A percentile compares a stretch with the other conserved stretches of the same genome.
Conservation (phyloP, 169 alveolate species). For the Blepharisma undulans region DNA sequence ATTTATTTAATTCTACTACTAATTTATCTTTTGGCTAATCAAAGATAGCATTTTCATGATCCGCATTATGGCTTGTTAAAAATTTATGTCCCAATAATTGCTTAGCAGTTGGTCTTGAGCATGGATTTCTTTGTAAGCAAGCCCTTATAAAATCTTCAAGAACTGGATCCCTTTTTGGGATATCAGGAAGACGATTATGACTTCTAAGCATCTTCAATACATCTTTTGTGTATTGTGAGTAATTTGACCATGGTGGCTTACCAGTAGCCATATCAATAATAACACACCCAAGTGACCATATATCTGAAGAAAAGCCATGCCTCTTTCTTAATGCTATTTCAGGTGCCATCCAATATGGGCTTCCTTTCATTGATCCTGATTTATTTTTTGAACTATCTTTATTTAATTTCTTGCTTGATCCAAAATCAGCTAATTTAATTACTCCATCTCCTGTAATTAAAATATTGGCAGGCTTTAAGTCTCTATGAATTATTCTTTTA, state of each 20-base stretch:
- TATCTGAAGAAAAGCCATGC: conserved; percentile 76
- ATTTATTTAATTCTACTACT: too few species aligned
- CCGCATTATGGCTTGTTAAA: too few species aligned
- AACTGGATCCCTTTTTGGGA: neutral
- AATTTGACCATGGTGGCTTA: conserved; percentile 75
- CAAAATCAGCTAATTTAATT: conserved; percentile 72
- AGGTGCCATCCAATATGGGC: conserved; percentile 92
- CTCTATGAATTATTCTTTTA: conserved; percentile 76
- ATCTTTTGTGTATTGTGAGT: conserved; percentile 42
- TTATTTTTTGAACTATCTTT: conserved; percentile 39
- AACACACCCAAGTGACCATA: conserved; percentile 88
- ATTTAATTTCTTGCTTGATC: conserved; percentile 58
- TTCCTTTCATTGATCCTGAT: conserved; percentile 68
- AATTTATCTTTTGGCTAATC: too few species aligned
- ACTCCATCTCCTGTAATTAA: conserved; percentile 64
- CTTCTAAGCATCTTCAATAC: neutral
- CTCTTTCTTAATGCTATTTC: conserved; percentile 74
- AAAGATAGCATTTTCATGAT: too few species aligned
- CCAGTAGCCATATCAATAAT: conserved; percentile 83
- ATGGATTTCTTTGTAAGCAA: neutral
- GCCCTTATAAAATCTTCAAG: neutral
- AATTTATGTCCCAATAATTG: too few species aligned
- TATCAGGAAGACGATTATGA: neutral
- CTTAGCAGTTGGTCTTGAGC: neutral
- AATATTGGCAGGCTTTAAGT: conserved; percentile 84